Evolutionary conservation across 2,329 filamentous ascomycete genomes (phyloP).

Genomic region (Verticillium isaacii): DNA sequence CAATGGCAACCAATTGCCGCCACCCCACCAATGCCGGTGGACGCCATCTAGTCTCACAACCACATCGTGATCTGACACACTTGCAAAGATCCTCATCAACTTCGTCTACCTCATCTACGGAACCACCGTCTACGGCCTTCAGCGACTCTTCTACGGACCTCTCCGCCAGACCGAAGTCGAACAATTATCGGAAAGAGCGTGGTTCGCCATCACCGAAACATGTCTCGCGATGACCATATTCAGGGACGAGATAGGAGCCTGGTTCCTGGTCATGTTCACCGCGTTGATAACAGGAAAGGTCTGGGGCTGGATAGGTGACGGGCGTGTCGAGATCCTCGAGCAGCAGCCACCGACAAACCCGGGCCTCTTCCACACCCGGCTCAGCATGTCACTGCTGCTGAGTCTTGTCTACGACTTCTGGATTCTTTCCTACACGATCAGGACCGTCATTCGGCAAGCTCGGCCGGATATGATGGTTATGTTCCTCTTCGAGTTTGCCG

Average conservation of each 20-base stretch:
- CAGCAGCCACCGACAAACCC: constrained; percentile 92
- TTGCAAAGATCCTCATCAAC: constrained; percentile 72
- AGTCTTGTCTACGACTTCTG: constrained; percentile 76
- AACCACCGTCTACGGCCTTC: constrained; percentile 78
- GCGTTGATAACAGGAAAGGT: constrained; percentile 89
- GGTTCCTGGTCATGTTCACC: constrained; percentile 96
- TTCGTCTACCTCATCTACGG: constrained; percentile 78
- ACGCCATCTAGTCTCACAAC: neutral
- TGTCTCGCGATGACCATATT: constrained; percentile 98
- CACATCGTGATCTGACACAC: neutral
- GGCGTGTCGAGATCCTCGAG: constrained; percentile 87
- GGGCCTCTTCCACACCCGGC: constrained; percentile 76
- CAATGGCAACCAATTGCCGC: neutral
- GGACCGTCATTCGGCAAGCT: constrained; percentile 79
- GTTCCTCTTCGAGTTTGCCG: constrained; percentile 97
- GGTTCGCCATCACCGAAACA: constrained; percentile 97
- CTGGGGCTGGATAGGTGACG: constrained; percentile 98
- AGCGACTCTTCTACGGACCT: constrained; percentile 83
- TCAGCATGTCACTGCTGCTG: constrained; percentile 72
- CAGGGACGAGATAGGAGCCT: constrained; percentile 86
- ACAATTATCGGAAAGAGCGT: constrained; percentile 93
- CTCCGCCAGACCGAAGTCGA: constrained; percentile 93
- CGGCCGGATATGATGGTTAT: constrained; percentile 99
- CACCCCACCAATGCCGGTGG: neutral
- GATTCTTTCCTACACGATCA: constrained; percentile 77